These are phyloP conservation scores for Lobulomyces angularis DNA, from an alignment of 192 early-diverging fungal genomes.

Conservation along the genomic window DNA sequence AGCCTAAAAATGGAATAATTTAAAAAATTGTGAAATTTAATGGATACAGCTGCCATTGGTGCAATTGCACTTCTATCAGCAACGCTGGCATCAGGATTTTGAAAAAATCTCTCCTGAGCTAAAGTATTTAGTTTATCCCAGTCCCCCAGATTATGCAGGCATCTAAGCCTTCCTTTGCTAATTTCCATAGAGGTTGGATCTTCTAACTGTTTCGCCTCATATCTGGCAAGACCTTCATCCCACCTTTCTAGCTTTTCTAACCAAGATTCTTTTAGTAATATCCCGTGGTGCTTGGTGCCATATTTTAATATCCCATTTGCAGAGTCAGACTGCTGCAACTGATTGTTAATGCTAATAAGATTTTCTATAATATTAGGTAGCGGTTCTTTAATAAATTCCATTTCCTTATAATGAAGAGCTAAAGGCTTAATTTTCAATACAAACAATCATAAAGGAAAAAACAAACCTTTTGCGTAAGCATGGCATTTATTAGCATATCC, in stretches of 20 bases:
- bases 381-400: slow-evolving; percentile 77
- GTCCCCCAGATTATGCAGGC: slow-evolving; percentile 83
- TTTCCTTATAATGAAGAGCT: slow-evolving; percentile 97
- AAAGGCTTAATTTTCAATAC: too few relatives aligned
- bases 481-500: slow-evolving; percentile 84
- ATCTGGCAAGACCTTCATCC: slow-evolving; percentile 82
- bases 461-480: slow-evolving; percentile 90
- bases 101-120: slow-evolving; percentile 61
- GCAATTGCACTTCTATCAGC: slow-evolving; percentile 66
- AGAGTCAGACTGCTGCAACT: slow-evolving; percentile 90
- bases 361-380: slow-evolving; percentile 75
- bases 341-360: slow-evolving; percentile 87
- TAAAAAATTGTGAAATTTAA: too few relatives aligned
- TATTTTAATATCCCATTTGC: slow-evolving; percentile 87
- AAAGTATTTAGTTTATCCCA: slow-evolving; percentile 74
- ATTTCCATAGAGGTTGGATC: slow-evolving; percentile 65
- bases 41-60: slow-evolving; percentile 72
- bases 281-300: slow-evolving; percentile 66
- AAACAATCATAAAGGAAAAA: too few relatives aligned
- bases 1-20: too few relatives aligned
- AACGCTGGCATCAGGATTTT: slow-evolving; percentile 44
- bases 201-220: slow-evolving; percentile 66
- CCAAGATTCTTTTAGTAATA: slow-evolving; percentile 78
- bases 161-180: slow-evolving; percentile 76
- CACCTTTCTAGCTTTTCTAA: slow-evolving; percentile 85